phyloP scores from a whole-genome alignment of 257 asterid genomes.

The Fraxinus pennsylvanica region DNA sequence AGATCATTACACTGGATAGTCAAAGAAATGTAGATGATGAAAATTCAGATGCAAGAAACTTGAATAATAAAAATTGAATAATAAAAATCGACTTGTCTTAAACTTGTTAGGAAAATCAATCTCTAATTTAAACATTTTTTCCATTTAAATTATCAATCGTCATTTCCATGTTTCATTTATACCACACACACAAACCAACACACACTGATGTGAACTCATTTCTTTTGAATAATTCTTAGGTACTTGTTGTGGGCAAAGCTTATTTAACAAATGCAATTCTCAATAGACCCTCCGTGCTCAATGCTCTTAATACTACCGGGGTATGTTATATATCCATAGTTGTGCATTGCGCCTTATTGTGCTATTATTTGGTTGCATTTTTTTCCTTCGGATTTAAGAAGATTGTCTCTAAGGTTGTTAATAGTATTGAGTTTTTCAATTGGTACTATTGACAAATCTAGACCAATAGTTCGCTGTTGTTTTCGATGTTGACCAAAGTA shows the following conservation, averaged over 20 bases:
- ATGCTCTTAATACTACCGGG: constrained; percentile 71
- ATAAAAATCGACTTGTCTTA: too few relatives aligned
- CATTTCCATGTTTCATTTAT: background rate
- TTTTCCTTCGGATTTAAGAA: background rate
- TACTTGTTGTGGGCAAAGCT: constrained; percentile 71
- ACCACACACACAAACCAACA: background rate
- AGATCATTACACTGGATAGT: too few relatives aligned
- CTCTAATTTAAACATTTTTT: constrained; percentile 3
- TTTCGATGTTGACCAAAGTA: background rate
- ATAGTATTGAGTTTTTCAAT: background rate
- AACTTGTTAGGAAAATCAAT: background rate
- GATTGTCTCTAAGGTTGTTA: background rate
- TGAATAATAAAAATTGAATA: too few relatives aligned
- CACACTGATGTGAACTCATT: background rate
- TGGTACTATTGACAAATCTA: background rate
- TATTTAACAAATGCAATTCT: constrained; percentile 83
- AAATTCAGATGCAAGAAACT: too few relatives aligned
- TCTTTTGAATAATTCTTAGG: constrained; percentile 44
- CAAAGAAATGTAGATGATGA: too few relatives aligned
- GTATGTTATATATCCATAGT: constrained; percentile 27
- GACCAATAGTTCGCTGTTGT: background rate
- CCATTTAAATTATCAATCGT: background rate
- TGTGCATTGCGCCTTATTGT: background rate
- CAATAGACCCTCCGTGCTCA: constrained; percentile 74
- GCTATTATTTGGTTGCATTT: background rate